A percentile compares a stretch with the other conserved stretches of the same genome.
These are phyloP conservation scores for Plantago elongata DNA, from an alignment of 257 asterid species.

Conservation along the genomic window DNA sequence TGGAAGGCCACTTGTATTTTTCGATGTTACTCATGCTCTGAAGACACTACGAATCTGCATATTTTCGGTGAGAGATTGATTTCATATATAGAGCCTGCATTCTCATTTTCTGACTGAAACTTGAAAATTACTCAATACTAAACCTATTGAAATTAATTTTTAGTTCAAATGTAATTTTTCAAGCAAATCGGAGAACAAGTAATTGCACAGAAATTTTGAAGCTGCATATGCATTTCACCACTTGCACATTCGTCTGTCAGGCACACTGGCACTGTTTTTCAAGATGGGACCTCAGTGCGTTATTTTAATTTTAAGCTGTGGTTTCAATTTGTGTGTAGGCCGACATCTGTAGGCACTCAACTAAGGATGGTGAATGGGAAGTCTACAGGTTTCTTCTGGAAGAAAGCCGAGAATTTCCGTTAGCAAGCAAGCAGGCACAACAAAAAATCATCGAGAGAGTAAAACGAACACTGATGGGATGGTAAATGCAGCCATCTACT, in stretches of 20 bases:
- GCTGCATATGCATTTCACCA: background rate
- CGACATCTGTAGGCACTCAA: constrained; percentile 59
- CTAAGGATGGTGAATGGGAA: constrained; percentile 66
- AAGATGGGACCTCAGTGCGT: background rate
- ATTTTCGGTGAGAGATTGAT: constrained; percentile 47
- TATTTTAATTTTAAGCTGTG: no score
- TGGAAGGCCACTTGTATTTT: constrained; percentile 79
- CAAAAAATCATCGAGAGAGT: constrained; percentile 4
- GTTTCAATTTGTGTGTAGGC: constrained; percentile 33
- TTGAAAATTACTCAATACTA: no score
- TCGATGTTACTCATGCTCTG: constrained; percentile 71
- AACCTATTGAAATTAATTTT: background rate
- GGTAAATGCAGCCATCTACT: background rate
- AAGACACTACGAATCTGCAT: constrained; percentile 41
- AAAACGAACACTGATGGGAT: constrained; percentile 7
- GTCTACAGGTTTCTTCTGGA: constrained; percentile 64
- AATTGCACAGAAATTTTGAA: no score
- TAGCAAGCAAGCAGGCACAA: constrained; percentile 5
- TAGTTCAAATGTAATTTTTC: background rate
- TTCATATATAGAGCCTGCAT: background rate
- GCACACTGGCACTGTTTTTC: background rate
- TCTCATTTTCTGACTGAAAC: no score
- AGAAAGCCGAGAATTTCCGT: constrained; percentile 25
- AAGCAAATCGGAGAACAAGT: no score
- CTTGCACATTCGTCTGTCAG: no score